Conservation (phyloP, 768 basidiomycete species). For the Boletellus sp. region DNA sequence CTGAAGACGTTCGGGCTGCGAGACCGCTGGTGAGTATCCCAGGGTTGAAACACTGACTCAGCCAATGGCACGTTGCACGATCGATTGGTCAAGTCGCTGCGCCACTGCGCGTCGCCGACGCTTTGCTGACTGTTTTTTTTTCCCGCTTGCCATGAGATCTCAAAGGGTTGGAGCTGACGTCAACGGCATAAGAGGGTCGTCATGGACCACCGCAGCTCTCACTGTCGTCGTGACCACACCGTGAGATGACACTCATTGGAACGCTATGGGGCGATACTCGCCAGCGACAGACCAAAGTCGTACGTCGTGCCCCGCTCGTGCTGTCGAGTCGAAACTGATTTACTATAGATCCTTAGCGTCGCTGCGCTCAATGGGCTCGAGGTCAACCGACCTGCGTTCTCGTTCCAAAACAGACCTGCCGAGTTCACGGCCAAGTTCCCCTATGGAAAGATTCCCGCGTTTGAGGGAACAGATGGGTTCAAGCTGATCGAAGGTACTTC, state of each 20-base stretch:
- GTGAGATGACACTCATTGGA: not conserved
- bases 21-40: too few relatives aligned
- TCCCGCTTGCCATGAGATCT: too few relatives aligned
- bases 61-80: too few relatives aligned
- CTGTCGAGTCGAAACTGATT: not conserved
- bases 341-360: conserved; percentile 5
- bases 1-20: too few relatives aligned
- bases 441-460: conserved; percentile 9
- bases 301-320: not conserved
- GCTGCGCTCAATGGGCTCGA: conserved; percentile 8
- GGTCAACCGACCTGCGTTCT: conserved; percentile 1
- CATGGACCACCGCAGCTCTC: not conserved
- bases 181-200: not conserved
- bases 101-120: too few relatives aligned
- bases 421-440: conserved; percentile 12
- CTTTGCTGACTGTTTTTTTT: too few relatives aligned
- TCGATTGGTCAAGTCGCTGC: too few relatives aligned
- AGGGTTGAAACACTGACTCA: too few relatives aligned
- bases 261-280: not conserved
- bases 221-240: too few relatives aligned
- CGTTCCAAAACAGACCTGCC: conserved; percentile 3
- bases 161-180: too few relatives aligned
- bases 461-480: conserved; percentile 8
- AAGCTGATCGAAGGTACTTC: conserved; percentile 8
- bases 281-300: not conserved